Evolutionary conservation across 1,284 basidiomycete genomes (phyloP).

Genomic region (Melanopsichium pennsylvanicum): DNA sequence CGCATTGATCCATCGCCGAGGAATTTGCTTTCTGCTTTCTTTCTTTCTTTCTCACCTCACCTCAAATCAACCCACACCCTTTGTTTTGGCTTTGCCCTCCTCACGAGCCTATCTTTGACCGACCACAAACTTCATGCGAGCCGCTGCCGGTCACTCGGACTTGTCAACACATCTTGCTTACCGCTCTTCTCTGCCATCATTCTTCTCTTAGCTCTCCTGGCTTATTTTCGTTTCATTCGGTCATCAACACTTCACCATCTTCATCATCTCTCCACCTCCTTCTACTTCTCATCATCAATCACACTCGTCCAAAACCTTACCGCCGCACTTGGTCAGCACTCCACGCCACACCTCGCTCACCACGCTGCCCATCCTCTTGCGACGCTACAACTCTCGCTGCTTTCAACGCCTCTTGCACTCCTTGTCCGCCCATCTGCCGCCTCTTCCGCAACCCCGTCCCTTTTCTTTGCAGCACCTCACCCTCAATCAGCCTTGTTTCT

Average conservation of each 20-base stretch:
- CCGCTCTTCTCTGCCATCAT: constrained; percentile 15
- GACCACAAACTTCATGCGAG: constrained; percentile 31
- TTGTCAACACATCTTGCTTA: constrained; percentile 23
- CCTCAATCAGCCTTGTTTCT: constrained; percentile 7
- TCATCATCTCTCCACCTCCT: not conserved
- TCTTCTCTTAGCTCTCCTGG: not conserved
- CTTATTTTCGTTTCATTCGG: not conserved
- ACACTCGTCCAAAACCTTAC: not conserved
- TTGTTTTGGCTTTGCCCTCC: not conserved
- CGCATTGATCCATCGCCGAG: constrained; percentile 15
- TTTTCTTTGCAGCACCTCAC: constrained; percentile 19
- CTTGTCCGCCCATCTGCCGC: constrained; percentile 5
- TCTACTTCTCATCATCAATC: not conserved
- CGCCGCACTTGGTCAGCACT: not conserved
- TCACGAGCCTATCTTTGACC: not conserved
- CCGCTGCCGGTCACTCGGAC: constrained; percentile 37
- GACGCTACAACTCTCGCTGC: not conserved
- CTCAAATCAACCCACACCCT: no score
- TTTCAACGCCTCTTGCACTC: not conserved
- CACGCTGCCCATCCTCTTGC: not conserved
- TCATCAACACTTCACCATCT: not conserved
- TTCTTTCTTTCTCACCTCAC: not conserved
- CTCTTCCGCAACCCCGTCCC: constrained; percentile 13
- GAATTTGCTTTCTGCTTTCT: constrained; percentile 5
- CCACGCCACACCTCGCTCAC: not conserved